phyloP scores from a whole-genome alignment of 1,284 basidiomycete genomes.

The Tilletia indica region DNA sequence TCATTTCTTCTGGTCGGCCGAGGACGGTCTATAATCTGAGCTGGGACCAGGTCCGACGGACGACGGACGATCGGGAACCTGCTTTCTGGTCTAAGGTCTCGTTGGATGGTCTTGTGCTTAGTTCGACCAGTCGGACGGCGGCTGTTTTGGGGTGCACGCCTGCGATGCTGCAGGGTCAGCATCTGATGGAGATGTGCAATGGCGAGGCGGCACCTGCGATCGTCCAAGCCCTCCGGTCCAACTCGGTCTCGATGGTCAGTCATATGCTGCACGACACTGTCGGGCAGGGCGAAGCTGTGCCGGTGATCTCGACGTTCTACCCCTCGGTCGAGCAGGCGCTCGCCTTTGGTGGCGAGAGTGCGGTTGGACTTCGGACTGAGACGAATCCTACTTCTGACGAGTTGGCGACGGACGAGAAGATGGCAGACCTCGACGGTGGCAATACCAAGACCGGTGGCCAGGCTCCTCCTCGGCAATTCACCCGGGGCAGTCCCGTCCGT shows the following conservation, averaged over 20 bases:
- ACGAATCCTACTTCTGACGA: not conserved
- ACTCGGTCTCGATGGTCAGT: constrained; percentile 35
- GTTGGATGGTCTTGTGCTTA: constrained; percentile 43
- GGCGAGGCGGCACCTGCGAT: constrained; percentile 40
- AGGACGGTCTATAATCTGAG: constrained; percentile 47
- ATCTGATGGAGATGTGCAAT: constrained; percentile 40
- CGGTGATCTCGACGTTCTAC: constrained; percentile 45
- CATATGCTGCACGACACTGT: constrained; percentile 39
- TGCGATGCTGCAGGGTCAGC: constrained; percentile 34
- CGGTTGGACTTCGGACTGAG: not conserved
- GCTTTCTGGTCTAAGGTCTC: constrained; percentile 49
- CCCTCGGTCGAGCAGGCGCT: constrained; percentile 27
- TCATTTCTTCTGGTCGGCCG: constrained; percentile 45
- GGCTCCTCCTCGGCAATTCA: not conserved
- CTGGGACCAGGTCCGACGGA: constrained; percentile 40
- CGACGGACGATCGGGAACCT: constrained; percentile 31
- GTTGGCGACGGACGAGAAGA: not conserved
- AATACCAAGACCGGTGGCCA: not conserved
- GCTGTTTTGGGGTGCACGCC: constrained; percentile 37
- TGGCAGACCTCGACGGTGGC: not conserved
- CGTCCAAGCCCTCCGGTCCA: constrained; percentile 36
- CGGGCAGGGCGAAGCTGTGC: constrained; percentile 15
- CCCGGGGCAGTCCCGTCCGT: not conserved
- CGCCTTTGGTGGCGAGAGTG: not conserved
- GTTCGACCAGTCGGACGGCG: constrained; percentile 31